Evolutionary conservation across 2,329 filamentous ascomycete genomes (phyloP).

Genomic region (Phialophora chinensis): DNA sequence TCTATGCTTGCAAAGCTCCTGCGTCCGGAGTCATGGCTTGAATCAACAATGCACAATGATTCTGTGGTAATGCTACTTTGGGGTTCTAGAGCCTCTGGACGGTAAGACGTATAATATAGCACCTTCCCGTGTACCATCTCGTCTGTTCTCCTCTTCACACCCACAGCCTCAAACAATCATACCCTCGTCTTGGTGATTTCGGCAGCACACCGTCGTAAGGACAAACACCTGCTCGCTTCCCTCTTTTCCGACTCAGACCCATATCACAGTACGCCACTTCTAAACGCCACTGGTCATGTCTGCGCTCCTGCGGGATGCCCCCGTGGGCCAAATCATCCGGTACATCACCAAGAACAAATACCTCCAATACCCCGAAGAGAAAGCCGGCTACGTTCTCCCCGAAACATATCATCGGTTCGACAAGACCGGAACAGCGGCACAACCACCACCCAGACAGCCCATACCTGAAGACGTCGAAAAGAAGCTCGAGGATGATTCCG

Average conservation of each 20-base stretch:
- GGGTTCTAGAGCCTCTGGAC: background rate
- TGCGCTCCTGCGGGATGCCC: slow-evolving; percentile 49
- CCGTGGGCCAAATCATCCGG: slow-evolving; percentile 55
- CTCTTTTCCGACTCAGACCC: background rate
- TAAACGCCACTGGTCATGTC: slow-evolving; percentile 26
- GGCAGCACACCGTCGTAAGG: background rate
- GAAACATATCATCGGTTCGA: slow-evolving; percentile 20
- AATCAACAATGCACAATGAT: background rate
- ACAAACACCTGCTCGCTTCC: background rate
- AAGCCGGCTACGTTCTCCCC: slow-evolving; percentile 42
- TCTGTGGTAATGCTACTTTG: background rate
- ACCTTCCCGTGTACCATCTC: slow-evolving; percentile 7
- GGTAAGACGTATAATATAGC: slow-evolving; percentile 8
- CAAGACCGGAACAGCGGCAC: background rate
- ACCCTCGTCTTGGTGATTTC: background rate
- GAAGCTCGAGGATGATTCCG: slow-evolving; percentile 22
- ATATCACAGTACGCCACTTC: background rate
- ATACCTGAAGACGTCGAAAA: slow-evolving; percentile 29
- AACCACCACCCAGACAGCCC: slow-evolving; percentile 5
- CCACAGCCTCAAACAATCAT: background rate
- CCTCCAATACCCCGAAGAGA: slow-evolving; percentile 55
- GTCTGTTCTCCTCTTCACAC: slow-evolving; percentile 5
- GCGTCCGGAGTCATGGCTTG: slow-evolving; percentile 1
- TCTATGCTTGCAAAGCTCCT: slow-evolving; percentile 27
- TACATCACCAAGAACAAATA: slow-evolving; percentile 50